These are phyloP conservation scores for Boletus calvinii DNA, from an alignment of 1,284 basidiomycete genomes.

Conservation along the genomic window DNA sequence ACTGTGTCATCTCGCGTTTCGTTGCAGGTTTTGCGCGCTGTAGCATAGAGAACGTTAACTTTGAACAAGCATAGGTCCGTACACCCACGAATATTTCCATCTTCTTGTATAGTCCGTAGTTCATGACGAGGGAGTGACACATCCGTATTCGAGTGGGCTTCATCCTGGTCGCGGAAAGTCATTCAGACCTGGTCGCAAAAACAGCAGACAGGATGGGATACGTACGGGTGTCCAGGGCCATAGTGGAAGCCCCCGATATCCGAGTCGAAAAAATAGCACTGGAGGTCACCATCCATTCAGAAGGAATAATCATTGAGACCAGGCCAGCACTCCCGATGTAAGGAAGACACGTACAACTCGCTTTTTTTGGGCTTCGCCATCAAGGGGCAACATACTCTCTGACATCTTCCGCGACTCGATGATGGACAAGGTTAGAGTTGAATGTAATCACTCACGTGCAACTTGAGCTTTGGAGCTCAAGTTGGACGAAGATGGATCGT, in stretches of 20 bases:
- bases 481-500: neutral
- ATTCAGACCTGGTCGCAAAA: neutral
- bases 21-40: constrained; percentile 99
- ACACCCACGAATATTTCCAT: constrained; percentile 93
- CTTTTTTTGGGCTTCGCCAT: constrained; percentile 77
- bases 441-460: constrained; percentile 23
- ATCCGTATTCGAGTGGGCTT: constrained; percentile 97
- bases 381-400: constrained; percentile 61
- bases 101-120: constrained; percentile 96
- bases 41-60: neutral
- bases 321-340: neutral
- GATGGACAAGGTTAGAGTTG: constrained; percentile 1
- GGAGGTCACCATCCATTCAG: constrained; percentile 8
- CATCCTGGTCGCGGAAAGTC: constrained; percentile 56
- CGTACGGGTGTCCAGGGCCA: constrained; percentile 88
- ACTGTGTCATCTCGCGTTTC: constrained; percentile 96
- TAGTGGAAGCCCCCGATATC: constrained; percentile 99
- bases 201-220: constrained; percentile 5
- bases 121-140: constrained; percentile 99
- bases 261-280: constrained; percentile 99
- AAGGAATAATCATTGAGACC: constrained; percentile 5
- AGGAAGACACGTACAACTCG: constrained; percentile 67
- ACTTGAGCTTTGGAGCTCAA: neutral
- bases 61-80: neutral
- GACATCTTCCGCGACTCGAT: constrained; percentile 37